Percentiles rank a stretch among this genome's conserved stretches.
Conservation (phyloP, 2,329 filamentous ascomycete species). For the Colletotrichum camelliae region DNA sequence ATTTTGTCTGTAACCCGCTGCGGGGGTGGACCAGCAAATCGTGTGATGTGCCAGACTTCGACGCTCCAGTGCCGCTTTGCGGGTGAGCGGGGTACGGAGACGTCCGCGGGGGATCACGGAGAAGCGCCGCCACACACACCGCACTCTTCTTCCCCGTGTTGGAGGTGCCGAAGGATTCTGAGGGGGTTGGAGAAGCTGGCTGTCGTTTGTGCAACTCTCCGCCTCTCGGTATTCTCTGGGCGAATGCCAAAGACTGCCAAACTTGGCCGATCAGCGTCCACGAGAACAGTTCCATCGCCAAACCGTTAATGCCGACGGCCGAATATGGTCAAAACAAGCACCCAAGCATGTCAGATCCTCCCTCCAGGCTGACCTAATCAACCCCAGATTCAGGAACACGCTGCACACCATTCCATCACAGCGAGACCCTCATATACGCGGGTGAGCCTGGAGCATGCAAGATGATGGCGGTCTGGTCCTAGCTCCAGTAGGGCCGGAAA, state of each 20-base stretch:
- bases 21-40: slow-evolving; percentile 7
- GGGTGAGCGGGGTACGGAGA: slow-evolving; percentile 1
- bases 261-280: not conserved
- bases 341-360: not conserved
- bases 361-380: not conserved
- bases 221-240: not conserved
- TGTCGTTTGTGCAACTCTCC: not conserved
- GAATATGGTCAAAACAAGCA: not conserved
- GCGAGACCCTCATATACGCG: not conserved
- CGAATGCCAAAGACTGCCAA: not conserved
- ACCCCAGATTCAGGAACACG: not conserved
- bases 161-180: slow-evolving; percentile 1
- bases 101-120: not conserved
- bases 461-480: not conserved
- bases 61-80: not conserved
- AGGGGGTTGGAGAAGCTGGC: not conserved
- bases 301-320: not conserved
- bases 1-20: not conserved
- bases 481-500: not conserved
- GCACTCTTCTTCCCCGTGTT: not conserved
- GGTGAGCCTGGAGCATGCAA: not conserved
- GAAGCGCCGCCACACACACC: not conserved
- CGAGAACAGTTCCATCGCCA: not conserved
- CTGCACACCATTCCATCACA: not conserved
- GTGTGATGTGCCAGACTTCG: not conserved